Percentiles rank a stretch among this genome's conserved stretches.
phyloP scores from a whole-genome alignment of 805 yeast genomes.

The Candida coleopterorum region DNA sequence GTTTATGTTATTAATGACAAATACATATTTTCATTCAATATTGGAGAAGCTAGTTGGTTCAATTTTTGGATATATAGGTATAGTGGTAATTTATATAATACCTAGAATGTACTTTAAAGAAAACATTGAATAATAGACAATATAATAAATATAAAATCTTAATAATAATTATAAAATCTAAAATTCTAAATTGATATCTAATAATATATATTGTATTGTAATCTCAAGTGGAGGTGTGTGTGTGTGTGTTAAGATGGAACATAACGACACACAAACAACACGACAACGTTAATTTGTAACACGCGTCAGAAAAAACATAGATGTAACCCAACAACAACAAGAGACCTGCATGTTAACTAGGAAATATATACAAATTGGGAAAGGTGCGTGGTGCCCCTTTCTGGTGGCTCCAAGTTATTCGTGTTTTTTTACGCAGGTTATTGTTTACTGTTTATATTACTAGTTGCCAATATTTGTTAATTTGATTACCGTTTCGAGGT shows the following conservation, averaged over 20 bases:
- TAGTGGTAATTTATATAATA: slow-evolving; percentile 40
- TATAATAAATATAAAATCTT: too few species aligned
- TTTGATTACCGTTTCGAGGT: too few species aligned
- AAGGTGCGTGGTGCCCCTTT: background rate
- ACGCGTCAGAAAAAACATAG: too few species aligned
- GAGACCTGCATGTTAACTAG: background rate
- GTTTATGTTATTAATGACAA: slow-evolving; percentile 84
- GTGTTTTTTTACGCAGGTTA: background rate
- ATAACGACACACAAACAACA: too few species aligned
- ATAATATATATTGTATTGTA: too few species aligned
- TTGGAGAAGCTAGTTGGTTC: slow-evolving; percentile 72
- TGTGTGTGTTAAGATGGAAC: too few species aligned
- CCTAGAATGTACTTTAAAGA: slow-evolving; percentile 18
- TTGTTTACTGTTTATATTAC: too few species aligned
- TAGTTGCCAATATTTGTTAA: too few species aligned
- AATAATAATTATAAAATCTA: too few species aligned
- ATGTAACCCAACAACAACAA: background rate
- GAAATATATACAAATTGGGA: background rate
- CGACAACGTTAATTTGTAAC: too few species aligned
- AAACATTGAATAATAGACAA: background rate
- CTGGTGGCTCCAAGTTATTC: background rate
- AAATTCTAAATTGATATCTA: too few species aligned
- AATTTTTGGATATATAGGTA: slow-evolving; percentile 53
- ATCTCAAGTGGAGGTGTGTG: too few species aligned
- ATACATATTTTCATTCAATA: slow-evolving; percentile 78